phyloP scores from a whole-genome alignment of 345 rosid genomes.

The Brassica nigra region DNA sequence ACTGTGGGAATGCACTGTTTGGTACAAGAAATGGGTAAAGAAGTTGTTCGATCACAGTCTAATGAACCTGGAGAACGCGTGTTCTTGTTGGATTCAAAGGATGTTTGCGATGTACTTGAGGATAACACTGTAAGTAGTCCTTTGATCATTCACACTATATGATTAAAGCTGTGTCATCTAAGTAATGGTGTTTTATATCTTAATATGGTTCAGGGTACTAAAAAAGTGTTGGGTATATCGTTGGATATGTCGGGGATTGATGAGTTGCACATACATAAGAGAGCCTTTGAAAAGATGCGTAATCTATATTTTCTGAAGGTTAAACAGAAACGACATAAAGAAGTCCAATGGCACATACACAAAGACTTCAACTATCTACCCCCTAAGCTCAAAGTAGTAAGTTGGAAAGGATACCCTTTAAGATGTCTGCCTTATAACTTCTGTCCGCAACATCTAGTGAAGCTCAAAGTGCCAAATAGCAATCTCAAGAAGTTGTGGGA shows the following conservation, averaged over 20 bases:
- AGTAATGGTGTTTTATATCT: background rate
- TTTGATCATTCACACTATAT: background rate
- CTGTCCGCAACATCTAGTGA: background rate
- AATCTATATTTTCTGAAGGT: background rate
- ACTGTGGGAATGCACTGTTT: background rate
- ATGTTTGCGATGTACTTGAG: background rate
- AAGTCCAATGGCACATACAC: background rate
- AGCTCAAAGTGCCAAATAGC: slow-evolving; percentile 1
- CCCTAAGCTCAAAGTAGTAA: background rate
- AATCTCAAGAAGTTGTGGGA: slow-evolving; percentile 2
- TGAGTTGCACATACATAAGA: slow-evolving; percentile 9
- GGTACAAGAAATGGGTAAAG: slow-evolving; percentile 12
- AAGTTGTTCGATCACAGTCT: background rate
- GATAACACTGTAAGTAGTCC: background rate
- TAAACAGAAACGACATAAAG: background rate
- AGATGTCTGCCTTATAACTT: background rate
- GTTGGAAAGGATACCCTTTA: background rate
- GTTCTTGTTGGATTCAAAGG: background rate
- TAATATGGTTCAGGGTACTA: background rate
- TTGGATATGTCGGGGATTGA: background rate
- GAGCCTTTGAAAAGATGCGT: background rate
- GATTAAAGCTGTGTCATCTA: background rate
- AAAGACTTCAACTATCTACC: background rate
- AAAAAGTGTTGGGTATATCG: background rate
- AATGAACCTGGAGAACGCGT: background rate